Conservation (phyloP, 441 rosid species). For the Euphorbia celastroides region DNA sequence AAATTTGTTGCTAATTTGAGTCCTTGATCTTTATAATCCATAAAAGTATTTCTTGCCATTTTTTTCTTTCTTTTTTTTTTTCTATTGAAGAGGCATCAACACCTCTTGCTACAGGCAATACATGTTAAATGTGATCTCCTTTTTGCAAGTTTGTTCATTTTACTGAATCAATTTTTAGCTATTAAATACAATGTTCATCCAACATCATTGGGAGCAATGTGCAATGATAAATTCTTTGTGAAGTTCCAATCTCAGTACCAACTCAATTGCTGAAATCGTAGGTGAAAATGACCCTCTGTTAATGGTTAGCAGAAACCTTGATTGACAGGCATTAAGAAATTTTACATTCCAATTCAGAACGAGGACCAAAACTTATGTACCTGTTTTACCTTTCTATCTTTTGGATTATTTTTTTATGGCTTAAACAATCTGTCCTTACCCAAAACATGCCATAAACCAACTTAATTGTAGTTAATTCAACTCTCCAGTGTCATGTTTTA, state of each 20-base stretch:
- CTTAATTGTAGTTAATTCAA: not conserved
- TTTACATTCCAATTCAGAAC: no score
- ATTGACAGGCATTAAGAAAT: not conserved
- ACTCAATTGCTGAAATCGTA: not conserved
- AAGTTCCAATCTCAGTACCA: not conserved
- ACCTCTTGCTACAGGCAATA: not conserved
- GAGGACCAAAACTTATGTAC: not conserved
- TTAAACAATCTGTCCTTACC: not conserved
- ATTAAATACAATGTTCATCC: not conserved
- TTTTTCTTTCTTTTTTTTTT: no score
- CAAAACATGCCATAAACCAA: not conserved
- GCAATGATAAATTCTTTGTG: not conserved
- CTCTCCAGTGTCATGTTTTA: not conserved
- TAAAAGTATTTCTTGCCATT: not conserved
- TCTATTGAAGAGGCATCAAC: no score
- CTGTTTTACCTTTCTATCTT: not conserved
- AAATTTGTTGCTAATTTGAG: not conserved
- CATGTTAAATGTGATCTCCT: not conserved
- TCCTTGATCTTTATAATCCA: not conserved
- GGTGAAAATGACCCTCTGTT: not conserved
- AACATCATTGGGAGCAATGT: not conserved
- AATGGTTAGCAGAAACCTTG: not conserved
- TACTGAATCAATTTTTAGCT: not conserved
- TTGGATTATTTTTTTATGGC: not conserved
- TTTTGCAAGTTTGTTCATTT: not conserved